These are phyloP conservation scores for Botrytis fabae DNA, from an alignment of 2,329 filamentous ascomycete genomes.

Conservation along the genomic window DNA sequence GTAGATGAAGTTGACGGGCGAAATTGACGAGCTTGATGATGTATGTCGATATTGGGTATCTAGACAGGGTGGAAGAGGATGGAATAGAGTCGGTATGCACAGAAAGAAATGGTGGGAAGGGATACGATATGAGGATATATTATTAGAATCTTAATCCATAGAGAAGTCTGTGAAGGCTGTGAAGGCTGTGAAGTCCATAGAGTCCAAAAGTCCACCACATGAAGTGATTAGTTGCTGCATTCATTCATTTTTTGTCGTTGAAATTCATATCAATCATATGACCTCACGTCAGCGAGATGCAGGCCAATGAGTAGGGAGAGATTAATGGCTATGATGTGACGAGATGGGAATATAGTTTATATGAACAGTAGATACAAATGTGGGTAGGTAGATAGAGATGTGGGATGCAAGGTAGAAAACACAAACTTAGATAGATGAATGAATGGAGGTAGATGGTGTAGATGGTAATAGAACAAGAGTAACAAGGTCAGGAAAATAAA, in stretches of 20 bases:
- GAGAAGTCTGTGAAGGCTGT: not conserved
- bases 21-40: not conserved
- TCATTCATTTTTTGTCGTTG: not conserved
- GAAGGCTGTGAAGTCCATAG: too few species aligned
- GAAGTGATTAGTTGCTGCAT: not conserved
- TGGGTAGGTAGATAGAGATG: not conserved
- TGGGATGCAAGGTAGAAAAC: too few species aligned
- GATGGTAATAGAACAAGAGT: too few species aligned
- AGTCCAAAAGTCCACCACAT: too few species aligned
- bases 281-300: constrained; percentile 11
- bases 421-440: too few species aligned
- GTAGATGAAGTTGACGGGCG: not conserved
- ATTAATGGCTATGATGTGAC: not conserved
- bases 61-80: not conserved
- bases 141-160: not conserved
- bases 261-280: not conserved
- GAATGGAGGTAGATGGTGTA: too few species aligned
- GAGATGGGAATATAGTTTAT: not conserved
- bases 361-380: not conserved
- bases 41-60: not conserved
- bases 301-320: not conserved
- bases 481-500: too few species aligned
- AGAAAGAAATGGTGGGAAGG: not conserved
- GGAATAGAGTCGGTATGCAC: not conserved
- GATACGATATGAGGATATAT: not conserved